Base-by-base conservation (phyloP, 2,329 filamentous ascomycete species). In the Pseudogymnoascus sp. region DNA sequence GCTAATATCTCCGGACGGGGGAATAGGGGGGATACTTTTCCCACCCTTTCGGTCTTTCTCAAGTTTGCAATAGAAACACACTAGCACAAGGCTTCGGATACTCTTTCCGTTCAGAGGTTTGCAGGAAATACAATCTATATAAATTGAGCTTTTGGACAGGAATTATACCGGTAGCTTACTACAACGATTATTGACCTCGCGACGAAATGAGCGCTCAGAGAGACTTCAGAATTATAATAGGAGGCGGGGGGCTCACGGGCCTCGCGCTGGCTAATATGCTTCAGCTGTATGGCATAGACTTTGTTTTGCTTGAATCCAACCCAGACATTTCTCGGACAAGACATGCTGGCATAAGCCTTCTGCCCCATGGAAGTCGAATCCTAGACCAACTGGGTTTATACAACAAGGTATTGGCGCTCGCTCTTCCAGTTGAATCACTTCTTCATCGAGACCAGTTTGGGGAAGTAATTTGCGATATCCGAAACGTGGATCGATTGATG, bases 301-400 rank as follows among this genome's bases (percentile, higher is more conserved):
- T 76, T 65, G 62, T 79, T 1, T 59, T 83, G 0, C 71, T 83
- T 0, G 80, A 83, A 62, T 68, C 71, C 0, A 68, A 76, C 39
- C n/a, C 61, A 0, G 67, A 73, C 0, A 74, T 81, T 18, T 73
- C 75, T 0, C 78, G 79, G 0, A 68, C 74, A 16, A 68, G 77
- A 0, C 79, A 79, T 0, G 79, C 78, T 0, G 75, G 73, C 2
- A 77, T 83, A 20, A 76, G 73, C 1, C 64, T 81, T 0, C 63
- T 72, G 0, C 70, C 79, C 0, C 71, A 76, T 16, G 76, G 76
- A 0, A 60, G 69, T 5, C 72, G 75, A 0, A 76, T 83, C 6
- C 67, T 81, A 1, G 79, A 81, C 59, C 80, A 83, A 66, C 67
- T 83, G 1, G 79, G 76, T 1, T 65, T 69, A 36, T 75, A 65